Evolutionary conservation across 306 rosid species (phyloP).

Genomic region (Pyrus bretschneideri): DNA sequence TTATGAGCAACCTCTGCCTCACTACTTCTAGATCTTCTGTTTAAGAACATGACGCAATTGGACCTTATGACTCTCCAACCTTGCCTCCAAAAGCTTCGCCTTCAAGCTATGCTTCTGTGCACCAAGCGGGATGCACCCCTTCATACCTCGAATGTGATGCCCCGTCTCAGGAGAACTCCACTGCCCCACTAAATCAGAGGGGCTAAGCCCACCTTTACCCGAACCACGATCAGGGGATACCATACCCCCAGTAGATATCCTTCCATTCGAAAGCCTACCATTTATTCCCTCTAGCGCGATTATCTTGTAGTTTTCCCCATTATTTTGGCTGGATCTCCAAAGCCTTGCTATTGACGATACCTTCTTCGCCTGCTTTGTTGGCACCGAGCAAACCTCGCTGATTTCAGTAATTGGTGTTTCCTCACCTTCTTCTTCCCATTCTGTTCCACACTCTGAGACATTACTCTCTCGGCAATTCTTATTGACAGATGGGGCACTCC

Average conservation of each 20-base stretch:
- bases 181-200: constrained; percentile 56
- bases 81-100: constrained; percentile 82
- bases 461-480: constrained; percentile 52
- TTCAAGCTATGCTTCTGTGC: constrained; percentile 74
- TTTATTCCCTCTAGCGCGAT: constrained; percentile 61
- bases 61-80: constrained; percentile 75
- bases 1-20: constrained; percentile 19
- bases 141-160: constrained; percentile 52
- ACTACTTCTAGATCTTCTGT: constrained; percentile 58
- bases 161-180: constrained; percentile 70
- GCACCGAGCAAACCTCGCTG: constrained; percentile 58
- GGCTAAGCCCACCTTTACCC: constrained; percentile 50
- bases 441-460: constrained; percentile 50
- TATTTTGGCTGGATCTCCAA: constrained; percentile 70
- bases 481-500: constrained; percentile 53
- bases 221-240: constrained; percentile 62
- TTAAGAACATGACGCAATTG: constrained; percentile 85
- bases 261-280: constrained; percentile 71
- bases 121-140: constrained; percentile 70
- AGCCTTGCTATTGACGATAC: constrained; percentile 66
- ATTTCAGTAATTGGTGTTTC: constrained; percentile 70
- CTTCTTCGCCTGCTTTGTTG: constrained; percentile 60
- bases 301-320: constrained; percentile 59
- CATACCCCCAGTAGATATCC: constrained; percentile 48
- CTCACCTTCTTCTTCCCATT: constrained; percentile 64